Base-by-base conservation (phyloP, 345 rosid species). In the Nasturtium officinale region DNA sequence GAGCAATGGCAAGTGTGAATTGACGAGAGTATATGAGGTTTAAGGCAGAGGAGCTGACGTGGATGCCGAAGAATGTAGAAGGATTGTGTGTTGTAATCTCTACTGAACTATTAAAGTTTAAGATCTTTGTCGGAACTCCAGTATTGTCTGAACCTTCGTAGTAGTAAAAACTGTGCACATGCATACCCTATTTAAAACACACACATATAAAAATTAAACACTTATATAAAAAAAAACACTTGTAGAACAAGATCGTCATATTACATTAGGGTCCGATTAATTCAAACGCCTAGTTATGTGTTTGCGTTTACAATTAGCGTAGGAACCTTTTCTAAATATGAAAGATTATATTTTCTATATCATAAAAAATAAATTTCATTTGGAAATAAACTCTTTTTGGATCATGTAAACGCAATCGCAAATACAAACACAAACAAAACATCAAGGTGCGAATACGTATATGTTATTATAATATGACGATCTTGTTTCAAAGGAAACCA, bases 101-200 rank as follows among this genome's bases (percentile, higher is more conserved):
- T 62, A 92, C 45, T 9, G 94, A 82, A 72, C 85, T 86, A 29
- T 85, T 80, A 59, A 83, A 47, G 13, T 90, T 90, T 17, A 88
- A 77, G 82, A 92, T 80, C 82, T 85, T 91, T 38, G 90, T 89
- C 1, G 94, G 92, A 57, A 89, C 97, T 51, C 97, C 96, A 0
- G 87, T 83, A 63, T 13, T 61, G 75, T 89, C 96, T 29, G 85
- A 76, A 60, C 96, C 97, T 76, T 87, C 92, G 67, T 92, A 89
- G 60, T 76, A 77, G 74, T 85, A 86, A 73, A 88, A 81, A 33
- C 62, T 85, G 53, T 81, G 82, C 29, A 87, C 82, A 0, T 79
- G 67, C 78, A 91, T 73, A 79, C 90, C 87, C 92, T 91, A 84
- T 38, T 78, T 35, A 26, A 26, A 26, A 60, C 43, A 71, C 21